Percentiles rank a stretch among this genome's conserved stretches.
phyloP scores from a whole-genome alignment of 768 basidiomycete genomes.

The Dentipellis sp. region DNA sequence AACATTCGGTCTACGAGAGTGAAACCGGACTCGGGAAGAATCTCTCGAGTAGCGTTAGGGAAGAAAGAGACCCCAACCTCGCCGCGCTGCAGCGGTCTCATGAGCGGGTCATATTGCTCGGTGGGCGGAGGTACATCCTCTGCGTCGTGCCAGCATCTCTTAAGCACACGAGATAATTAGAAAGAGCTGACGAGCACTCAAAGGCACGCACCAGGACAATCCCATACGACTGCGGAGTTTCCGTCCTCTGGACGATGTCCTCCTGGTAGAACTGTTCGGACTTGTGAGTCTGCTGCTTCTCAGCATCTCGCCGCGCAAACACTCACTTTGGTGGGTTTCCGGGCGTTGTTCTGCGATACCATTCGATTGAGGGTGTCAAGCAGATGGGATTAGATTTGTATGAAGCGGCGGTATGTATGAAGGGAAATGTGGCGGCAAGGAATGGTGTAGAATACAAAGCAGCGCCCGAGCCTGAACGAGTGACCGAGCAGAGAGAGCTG shows the following conservation, averaged over 20 bases:
- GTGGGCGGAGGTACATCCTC: slow-evolving; percentile 51
- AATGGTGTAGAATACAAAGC: neutral
- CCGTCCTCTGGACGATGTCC: slow-evolving; percentile 28
- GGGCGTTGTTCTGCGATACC: slow-evolving; percentile 17
- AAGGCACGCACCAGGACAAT: slow-evolving; percentile 51
- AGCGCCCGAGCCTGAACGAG: neutral
- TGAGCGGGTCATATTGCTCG: slow-evolving; percentile 52
- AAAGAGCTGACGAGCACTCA: neutral
- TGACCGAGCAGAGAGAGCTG: no score
- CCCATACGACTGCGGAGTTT: slow-evolving; percentile 31
- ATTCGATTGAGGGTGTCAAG: slow-evolving; percentile 14
- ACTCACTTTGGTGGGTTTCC: slow-evolving; percentile 26
- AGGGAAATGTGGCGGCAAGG: neutral
- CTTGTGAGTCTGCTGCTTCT: neutral
- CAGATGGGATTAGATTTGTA: neutral
- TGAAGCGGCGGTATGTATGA: neutral
- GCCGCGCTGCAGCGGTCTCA: slow-evolving; percentile 65
- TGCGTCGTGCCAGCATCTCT: slow-evolving; percentile 88
- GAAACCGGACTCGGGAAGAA: slow-evolving; percentile 61
- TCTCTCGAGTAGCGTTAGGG: slow-evolving; percentile 46
- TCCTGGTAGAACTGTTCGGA: slow-evolving; percentile 28
- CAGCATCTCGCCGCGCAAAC: neutral
- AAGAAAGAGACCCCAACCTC: slow-evolving; percentile 79
- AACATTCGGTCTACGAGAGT: slow-evolving; percentile 68
- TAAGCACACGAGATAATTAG: slow-evolving; percentile 7